Evolutionary conservation across 331 rosid species (phyloP), one percentile per base, ranked within the genome.

Genomic region (Malus hybrid): DNA sequence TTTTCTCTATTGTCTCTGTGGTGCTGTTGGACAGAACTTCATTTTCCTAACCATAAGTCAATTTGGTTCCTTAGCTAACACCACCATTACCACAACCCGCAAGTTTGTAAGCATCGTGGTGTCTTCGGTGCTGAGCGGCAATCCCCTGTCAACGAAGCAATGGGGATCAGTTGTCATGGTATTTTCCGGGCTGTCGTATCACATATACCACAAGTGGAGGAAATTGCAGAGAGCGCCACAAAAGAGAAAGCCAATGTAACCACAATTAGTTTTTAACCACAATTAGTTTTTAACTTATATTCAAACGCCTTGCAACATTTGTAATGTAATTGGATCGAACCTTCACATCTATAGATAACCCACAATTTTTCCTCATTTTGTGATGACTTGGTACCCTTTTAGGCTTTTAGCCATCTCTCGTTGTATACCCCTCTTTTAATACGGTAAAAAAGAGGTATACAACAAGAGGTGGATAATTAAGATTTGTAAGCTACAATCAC

Each of bases 11-110:
- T 92, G 99, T 70, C 94, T 96, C 39, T 95, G 99, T 75, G 99
- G 99, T 63, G 99, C 99, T 6, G 97, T 92, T 20, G 99, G 99
- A 80, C 99, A 92, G 88, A 95, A 95, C 71, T 95, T 95, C 78
- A 95, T 95, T 79, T 93, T 93, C 87, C 83, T 93, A 68, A 91
- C 97, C 31, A 93, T 93, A 61, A 91, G 98, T 77, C 87, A 83
- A 68, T 93, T 93, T 64, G 98, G 98, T 66, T 93, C 98, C 34
- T 86, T 91, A 27, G 95, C 95, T 18, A 91, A 93, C 75, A 93
- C 97, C 72, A 93, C 98, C 81, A 91, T 93, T 81, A 93, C 98
- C 12, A 93, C 97, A 29, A 93, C 97, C 65, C 98, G 97, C 84
- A 93, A 91, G 77, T 93, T 93, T 65, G 97, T 91, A 5, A 93